These are phyloP conservation scores for Cladophialophora yegresii DNA, from an alignment of 2,329 filamentous ascomycete species.

Conservation along the genomic window DNA sequence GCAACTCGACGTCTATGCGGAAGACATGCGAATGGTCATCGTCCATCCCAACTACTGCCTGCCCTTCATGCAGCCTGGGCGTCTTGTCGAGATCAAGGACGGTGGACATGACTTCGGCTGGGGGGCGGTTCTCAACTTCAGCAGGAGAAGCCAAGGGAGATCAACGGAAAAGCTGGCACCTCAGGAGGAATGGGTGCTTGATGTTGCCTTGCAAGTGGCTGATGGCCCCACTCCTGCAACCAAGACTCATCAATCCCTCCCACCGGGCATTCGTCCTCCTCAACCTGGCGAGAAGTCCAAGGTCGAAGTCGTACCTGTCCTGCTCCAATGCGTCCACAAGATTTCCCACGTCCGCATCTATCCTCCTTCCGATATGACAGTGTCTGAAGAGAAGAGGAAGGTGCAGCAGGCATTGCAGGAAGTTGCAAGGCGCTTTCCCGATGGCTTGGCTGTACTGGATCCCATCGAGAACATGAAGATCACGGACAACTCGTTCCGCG, in stretches of 20 bases:
- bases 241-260: slow-evolving; percentile 66
- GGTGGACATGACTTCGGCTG: slow-evolving; percentile 84
- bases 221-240: slow-evolving; percentile 55
- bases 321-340: slow-evolving; percentile 80
- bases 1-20: slow-evolving; percentile 77
- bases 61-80: slow-evolving; percentile 82
- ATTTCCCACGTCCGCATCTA: slow-evolving; percentile 83
- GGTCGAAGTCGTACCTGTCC: slow-evolving; percentile 81
- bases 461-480: slow-evolving; percentile 97
- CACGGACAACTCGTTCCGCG: slow-evolving; percentile 88
- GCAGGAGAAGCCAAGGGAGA: slow-evolving; percentile 63
- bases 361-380: slow-evolving; percentile 73
- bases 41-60: slow-evolving; percentile 86
- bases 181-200: slow-evolving; percentile 78
- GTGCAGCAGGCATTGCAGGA: slow-evolving; percentile 71
- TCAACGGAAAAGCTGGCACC: slow-evolving; percentile 68
- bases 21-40: slow-evolving; percentile 88
- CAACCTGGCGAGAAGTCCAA: slow-evolving; percentile 65
- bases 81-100: slow-evolving; percentile 82
- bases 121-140: slow-evolving; percentile 81
- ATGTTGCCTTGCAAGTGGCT: slow-evolving; percentile 72
- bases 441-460: slow-evolving; percentile 84
- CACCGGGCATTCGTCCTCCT: slow-evolving; percentile 63
- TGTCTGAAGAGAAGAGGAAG: slow-evolving; percentile 67
- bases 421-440: slow-evolving; percentile 83